phyloP scores from a whole-genome alignment of 768 basidiomycete genomes.

The Goffeauzyma gilvescens region DNA sequence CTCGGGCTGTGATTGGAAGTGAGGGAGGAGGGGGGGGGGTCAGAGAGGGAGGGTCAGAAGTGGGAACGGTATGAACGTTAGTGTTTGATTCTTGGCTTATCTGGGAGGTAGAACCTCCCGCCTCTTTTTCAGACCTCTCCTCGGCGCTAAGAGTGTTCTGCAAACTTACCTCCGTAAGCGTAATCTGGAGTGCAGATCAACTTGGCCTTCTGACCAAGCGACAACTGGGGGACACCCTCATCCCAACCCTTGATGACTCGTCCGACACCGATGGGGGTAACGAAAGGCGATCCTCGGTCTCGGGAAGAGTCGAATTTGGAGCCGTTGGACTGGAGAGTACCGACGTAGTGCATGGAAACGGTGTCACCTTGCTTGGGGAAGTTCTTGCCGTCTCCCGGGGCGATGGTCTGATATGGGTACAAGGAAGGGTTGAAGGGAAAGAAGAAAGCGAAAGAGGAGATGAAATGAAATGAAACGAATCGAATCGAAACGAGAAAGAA shows the following conservation, averaged over 20 bases:
- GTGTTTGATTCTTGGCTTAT: too few relatives aligned
- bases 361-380: constrained; percentile 31
- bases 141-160: too few relatives aligned
- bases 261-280: constrained; percentile 27
- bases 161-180: too few relatives aligned
- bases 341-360: constrained; percentile 31
- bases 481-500: neutral
- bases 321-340: constrained; percentile 29
- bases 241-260: constrained; percentile 32
- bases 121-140: too few relatives aligned
- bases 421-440: too few relatives aligned
- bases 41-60: too few relatives aligned
- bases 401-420: constrained; percentile 17
- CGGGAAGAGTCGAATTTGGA: constrained; percentile 32
- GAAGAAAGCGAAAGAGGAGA: neutral
- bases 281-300: constrained; percentile 20
- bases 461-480: neutral
- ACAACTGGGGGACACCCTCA: constrained; percentile 12
- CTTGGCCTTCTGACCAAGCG: constrained; percentile 31
- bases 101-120: too few relatives aligned
- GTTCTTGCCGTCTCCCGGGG: constrained; percentile 29
- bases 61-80: too few relatives aligned
- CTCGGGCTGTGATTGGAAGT: constrained; percentile 16
- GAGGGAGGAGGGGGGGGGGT: too few relatives aligned
- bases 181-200: constrained; percentile 32